Conservation (phyloP, 257 asterid genomes). For the Nicotiana paniculata region DNA sequence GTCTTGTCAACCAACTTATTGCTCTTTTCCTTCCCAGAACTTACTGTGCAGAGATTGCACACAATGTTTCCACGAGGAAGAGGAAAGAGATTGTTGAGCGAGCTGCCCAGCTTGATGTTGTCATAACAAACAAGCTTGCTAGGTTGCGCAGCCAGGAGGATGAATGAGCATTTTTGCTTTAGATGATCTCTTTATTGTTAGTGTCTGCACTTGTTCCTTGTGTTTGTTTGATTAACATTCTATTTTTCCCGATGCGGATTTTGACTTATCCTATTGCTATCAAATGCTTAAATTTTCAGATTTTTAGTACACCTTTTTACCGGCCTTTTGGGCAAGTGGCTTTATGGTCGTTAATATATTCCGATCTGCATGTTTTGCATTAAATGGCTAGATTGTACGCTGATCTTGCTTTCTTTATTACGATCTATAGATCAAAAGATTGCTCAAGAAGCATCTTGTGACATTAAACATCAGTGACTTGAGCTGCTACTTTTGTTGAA, state of each 20-base stretch:
- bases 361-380: not conserved
- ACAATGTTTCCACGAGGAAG: constrained; percentile 57
- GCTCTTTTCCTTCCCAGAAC: constrained; percentile 26
- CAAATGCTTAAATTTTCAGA: not conserved
- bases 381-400: not conserved
- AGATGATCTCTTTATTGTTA: not conserved
- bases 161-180: constrained; percentile 34
- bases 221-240: not conserved
- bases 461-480: no score
- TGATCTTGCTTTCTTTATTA: no score
- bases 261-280: not conserved
- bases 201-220: not conserved
- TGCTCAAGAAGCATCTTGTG: not conserved
- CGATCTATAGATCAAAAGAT: not conserved
- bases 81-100: constrained; percentile 69
- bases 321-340: not conserved
- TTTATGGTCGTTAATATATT: not conserved
- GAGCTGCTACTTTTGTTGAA: no score
- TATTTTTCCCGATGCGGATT: not conserved
- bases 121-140: constrained; percentile 74
- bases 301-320: not conserved
- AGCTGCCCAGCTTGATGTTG: constrained; percentile 69
- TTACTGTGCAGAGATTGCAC: constrained; percentile 73
- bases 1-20: not conserved
- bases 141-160: constrained; percentile 70